phyloP scores from a whole-genome alignment of 192 early-diverging fungal species.

The Diversispora epigaea region DNA sequence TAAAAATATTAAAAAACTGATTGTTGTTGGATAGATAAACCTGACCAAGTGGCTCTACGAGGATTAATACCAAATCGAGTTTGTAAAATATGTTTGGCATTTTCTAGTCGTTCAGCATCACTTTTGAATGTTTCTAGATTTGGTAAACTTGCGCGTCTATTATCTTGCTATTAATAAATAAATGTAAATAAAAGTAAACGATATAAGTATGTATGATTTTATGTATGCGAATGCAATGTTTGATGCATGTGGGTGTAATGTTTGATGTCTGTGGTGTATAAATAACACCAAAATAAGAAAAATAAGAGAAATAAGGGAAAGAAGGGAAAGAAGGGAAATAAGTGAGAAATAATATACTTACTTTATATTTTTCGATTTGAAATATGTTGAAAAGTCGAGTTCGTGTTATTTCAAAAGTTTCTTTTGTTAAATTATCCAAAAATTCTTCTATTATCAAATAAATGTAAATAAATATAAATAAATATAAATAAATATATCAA shows the following conservation, averaged over 20 bases:
- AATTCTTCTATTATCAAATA: neutral
- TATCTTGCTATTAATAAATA: slow-evolving; percentile 9
- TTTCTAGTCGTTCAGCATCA: slow-evolving; percentile 23
- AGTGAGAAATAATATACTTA: neutral
- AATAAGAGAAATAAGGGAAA: neutral
- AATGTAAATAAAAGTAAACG: neutral
- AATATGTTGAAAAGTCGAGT: slow-evolving; percentile 25
- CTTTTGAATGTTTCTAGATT: neutral
- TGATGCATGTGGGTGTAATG: too few species aligned
- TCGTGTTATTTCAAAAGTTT: slow-evolving; percentile 32
- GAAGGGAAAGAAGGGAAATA: neutral
- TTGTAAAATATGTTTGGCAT: slow-evolving; percentile 25
- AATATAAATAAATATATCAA: too few species aligned
- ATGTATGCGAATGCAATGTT: too few species aligned
- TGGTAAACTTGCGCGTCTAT: slow-evolving; percentile 23
- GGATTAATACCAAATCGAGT: neutral
- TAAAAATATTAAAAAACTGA: too few species aligned
- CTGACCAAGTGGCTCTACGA: slow-evolving; percentile 21
- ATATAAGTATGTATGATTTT: neutral
- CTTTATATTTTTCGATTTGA: slow-evolving; percentile 32
- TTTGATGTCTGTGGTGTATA: too few species aligned
- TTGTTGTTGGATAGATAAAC: too few species aligned
- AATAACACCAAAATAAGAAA: too few species aligned
- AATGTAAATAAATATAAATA: too few species aligned
- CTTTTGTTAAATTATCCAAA: slow-evolving; percentile 4